These are phyloP conservation scores for Xerophyta viscosa DNA, from an alignment of 106 monocot genomes.

Conservation along the genomic window DNA sequence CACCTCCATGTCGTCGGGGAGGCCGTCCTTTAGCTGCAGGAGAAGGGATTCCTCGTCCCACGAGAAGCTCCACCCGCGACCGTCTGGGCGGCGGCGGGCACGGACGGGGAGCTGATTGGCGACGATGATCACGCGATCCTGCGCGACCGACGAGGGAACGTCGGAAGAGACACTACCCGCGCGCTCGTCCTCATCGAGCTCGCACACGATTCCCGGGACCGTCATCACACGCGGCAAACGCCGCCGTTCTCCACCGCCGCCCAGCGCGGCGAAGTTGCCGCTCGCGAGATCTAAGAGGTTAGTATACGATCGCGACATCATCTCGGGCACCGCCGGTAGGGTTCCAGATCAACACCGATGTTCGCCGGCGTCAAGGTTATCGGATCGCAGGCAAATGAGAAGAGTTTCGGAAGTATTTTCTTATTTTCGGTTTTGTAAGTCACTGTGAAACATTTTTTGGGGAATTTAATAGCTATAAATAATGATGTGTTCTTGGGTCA, in stretches of 20 bases:
- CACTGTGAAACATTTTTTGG: too few relatives aligned
- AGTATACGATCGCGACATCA: conserved; percentile 73
- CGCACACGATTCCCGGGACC: conserved; percentile 41
- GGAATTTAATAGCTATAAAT: too few relatives aligned
- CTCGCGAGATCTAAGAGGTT: conserved; percentile 70
- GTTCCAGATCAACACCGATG: too few relatives aligned
- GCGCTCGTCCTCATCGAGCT: conserved; percentile 56
- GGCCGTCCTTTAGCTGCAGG: conserved; percentile 74
- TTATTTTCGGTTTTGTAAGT: too few relatives aligned
- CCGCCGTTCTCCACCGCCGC: conserved; percentile 9
- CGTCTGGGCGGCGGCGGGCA: conserved; percentile 43
- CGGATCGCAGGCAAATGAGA: too few relatives aligned
- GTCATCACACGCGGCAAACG: conserved; percentile 62
- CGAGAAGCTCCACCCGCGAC: conserved; percentile 57
- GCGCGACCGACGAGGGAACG: conserved; percentile 51
- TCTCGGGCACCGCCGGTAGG: too few relatives aligned
- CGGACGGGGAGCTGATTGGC: conserved; percentile 73
- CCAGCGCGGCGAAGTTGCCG: conserved; percentile 48
- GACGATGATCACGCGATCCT: conserved; percentile 77
- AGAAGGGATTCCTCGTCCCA: conserved; percentile 90
- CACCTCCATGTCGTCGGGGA: conserved; percentile 88
- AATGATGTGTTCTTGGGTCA: too few relatives aligned
- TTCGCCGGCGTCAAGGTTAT: too few relatives aligned
- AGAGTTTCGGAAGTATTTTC: too few relatives aligned
- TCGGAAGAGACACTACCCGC: conserved; percentile 58